These are phyloP conservation scores for Xanthoconium purpureum DNA, from an alignment of 768 basidiomycete genomes.

Conservation along the genomic window DNA sequence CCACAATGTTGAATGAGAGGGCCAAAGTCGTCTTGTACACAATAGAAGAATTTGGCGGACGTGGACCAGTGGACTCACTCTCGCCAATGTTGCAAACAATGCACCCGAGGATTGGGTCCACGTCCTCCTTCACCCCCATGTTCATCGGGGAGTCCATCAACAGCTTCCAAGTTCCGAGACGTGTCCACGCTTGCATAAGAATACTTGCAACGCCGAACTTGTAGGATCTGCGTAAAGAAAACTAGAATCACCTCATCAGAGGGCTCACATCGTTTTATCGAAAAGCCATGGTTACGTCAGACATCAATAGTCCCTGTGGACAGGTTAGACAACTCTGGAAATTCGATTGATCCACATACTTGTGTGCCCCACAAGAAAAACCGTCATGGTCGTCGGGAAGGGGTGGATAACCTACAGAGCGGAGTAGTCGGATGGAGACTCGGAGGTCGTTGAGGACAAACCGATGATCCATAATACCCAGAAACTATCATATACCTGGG, in stretches of 20 bases:
- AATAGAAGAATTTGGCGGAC: too few relatives aligned
- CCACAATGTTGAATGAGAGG: too few relatives aligned
- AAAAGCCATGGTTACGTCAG: conserved; percentile 55
- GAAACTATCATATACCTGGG: conserved; percentile 78
- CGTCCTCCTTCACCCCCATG: conserved; percentile 60
- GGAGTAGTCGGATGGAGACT: neutral
- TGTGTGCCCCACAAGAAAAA: conserved; percentile 88
- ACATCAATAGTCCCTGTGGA: conserved; percentile 81
- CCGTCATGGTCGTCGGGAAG: conserved; percentile 77
- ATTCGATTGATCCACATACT: conserved; percentile 41
- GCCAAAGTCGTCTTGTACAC: too few relatives aligned
- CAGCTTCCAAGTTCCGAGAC: conserved; percentile 23
- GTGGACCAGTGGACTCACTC: conserved; percentile 54
- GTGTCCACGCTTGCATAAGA: conserved; percentile 47
- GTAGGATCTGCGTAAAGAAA: conserved; percentile 82
- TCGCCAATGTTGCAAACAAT: conserved; percentile 94
- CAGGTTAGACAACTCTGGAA: conserved; percentile 3
- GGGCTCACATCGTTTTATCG: neutral
- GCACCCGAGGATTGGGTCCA: conserved; percentile 79
- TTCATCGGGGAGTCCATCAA: conserved; percentile 44
- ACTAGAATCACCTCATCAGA: conserved; percentile 39
- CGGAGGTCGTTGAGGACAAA: conserved; percentile 20
- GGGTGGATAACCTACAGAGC: conserved; percentile 72
- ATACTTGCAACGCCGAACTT: conserved; percentile 78
- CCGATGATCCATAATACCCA: conserved; percentile 89